Conservation (phyloP, 306 rosid genomes). For the Vicia faba region DNA sequence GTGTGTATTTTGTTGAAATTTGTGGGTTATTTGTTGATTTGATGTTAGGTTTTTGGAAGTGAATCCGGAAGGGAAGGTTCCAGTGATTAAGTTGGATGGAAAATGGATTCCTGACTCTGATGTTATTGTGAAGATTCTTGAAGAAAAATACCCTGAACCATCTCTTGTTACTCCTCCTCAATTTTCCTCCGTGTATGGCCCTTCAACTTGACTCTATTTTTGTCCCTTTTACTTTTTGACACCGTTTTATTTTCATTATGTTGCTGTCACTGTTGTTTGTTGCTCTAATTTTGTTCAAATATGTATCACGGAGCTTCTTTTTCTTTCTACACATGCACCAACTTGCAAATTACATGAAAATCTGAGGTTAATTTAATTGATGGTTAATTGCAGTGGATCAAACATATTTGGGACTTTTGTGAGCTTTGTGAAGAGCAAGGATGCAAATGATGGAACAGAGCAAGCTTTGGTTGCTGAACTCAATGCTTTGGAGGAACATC, state of each 20-base stretch:
- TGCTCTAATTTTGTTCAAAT: background rate
- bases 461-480: slow-evolving; percentile 73
- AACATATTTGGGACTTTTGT: slow-evolving; percentile 66
- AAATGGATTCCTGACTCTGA: slow-evolving; percentile 94
- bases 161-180: slow-evolving; percentile 63
- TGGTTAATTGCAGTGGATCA: slow-evolving; percentile 66
- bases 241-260: background rate
- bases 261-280: background rate
- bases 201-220: background rate
- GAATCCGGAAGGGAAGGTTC: slow-evolving; percentile 89
- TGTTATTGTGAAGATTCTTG: slow-evolving; percentile 68
- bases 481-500: slow-evolving; percentile 79
- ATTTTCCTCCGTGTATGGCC: slow-evolving; percentile 70
- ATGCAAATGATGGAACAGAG: slow-evolving; percentile 80
- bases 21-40: background rate
- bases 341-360: too few relatives aligned
- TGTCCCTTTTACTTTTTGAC: background rate
- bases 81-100: slow-evolving; percentile 65
- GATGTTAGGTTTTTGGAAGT: slow-evolving; percentile 66
- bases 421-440: slow-evolving; percentile 81
- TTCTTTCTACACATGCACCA: background rate
- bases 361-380: too few relatives aligned
- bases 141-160: slow-evolving; percentile 75
- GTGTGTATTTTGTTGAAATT: background rate
- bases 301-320: background rate